These are phyloP conservation scores for Canariomyces notabilis DNA, from an alignment of 2,329 filamentous ascomycete genomes.

Conservation along the genomic window DNA sequence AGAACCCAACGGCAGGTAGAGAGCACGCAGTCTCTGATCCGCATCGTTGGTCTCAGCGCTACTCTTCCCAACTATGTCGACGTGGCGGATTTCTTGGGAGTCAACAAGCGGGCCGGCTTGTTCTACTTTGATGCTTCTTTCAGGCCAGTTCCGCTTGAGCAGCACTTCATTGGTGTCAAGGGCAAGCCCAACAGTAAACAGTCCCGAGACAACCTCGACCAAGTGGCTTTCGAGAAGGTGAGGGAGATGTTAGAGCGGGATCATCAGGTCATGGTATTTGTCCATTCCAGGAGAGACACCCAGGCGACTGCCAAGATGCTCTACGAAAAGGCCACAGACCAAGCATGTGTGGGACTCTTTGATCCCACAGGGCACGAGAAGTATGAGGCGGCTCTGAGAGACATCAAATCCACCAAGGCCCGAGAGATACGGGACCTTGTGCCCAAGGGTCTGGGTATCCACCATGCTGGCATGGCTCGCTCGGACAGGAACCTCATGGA, in stretches of 20 bases:
- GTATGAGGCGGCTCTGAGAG: constrained; percentile 73
- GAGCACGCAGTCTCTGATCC: constrained; percentile 94
- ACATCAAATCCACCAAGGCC: constrained; percentile 81
- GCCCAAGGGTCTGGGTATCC: constrained; percentile 85
- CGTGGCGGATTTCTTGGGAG: constrained; percentile 93
- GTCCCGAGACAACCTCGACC: constrained; percentile 84
- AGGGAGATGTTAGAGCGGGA: constrained; percentile 83
- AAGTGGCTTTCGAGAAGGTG: constrained; percentile 87
- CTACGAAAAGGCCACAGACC: constrained; percentile 78
- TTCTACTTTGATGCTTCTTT: constrained; percentile 98
- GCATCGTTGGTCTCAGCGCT: constrained; percentile 90
- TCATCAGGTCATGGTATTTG: constrained; percentile 99
- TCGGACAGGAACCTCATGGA: constrained; percentile 96
- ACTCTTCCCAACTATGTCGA: constrained; percentile 96
- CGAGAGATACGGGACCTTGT: constrained; percentile 84
- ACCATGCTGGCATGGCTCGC: constrained; percentile 94
- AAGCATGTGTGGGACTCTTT: constrained; percentile 74
- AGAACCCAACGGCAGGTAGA: constrained; percentile 95
- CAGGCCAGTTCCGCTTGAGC: constrained; percentile 89
- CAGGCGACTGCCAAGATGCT: constrained; percentile 81
- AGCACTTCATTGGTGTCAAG: constrained; percentile 95
- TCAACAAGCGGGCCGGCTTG: constrained; percentile 85
- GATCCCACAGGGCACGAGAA: constrained; percentile 73
- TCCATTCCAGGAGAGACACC: constrained; percentile 93
- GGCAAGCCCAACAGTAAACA: constrained; percentile 78